Evolutionary conservation across 371 early-diverging fungal species (phyloP).

Genomic region (Basidiobolus meristosporus): DNA sequence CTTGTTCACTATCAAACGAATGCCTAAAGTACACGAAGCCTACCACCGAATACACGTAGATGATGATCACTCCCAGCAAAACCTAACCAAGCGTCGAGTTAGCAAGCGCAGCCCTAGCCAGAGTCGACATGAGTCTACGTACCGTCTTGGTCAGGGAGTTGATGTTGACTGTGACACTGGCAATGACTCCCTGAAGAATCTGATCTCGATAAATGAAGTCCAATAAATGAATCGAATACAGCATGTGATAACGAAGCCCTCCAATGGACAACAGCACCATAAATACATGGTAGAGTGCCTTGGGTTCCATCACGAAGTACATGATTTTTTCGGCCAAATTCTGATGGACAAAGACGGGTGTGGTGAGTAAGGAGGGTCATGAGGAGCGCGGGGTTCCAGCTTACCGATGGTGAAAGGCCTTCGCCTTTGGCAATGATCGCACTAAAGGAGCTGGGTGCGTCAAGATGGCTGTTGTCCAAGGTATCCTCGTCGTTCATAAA

Average conservation of each 20-base stretch:
- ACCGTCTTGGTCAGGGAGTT: conserved; percentile 24
- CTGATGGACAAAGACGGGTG: too few relatives aligned
- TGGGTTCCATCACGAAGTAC: conserved; percentile 9
- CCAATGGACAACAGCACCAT: conserved; percentile 16
- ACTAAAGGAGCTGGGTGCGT: too few relatives aligned
- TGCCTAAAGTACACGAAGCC: conserved; percentile 23
- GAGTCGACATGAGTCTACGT: too few relatives aligned
- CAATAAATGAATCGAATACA: conserved; percentile 24
- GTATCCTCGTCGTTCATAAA: too few relatives aligned
- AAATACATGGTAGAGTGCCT: conserved; percentile 15
- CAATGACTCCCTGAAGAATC: conserved; percentile 32
- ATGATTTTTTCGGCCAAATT: conserved; percentile 1
- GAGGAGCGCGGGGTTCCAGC: too few relatives aligned
- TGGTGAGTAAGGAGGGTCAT: too few relatives aligned
- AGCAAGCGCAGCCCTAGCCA: too few relatives aligned
- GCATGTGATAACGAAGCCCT: conserved; percentile 15
- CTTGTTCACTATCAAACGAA: conserved; percentile 19
- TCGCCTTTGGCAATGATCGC: too few relatives aligned
- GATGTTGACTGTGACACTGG: conserved; percentile 26
- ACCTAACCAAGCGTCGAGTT: too few relatives aligned
- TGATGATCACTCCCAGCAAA: conserved; percentile 22
- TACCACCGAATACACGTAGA: conserved; percentile 27
- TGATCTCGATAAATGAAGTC: conserved; percentile 34
- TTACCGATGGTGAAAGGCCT: too few relatives aligned
- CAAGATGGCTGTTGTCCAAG: too few relatives aligned